Percentiles rank a stretch among this genome's conserved stretches.
Evolutionary conservation across 2,329 filamentous ascomycete species (phyloP).

Genomic region (Verruconis gallopava): DNA sequence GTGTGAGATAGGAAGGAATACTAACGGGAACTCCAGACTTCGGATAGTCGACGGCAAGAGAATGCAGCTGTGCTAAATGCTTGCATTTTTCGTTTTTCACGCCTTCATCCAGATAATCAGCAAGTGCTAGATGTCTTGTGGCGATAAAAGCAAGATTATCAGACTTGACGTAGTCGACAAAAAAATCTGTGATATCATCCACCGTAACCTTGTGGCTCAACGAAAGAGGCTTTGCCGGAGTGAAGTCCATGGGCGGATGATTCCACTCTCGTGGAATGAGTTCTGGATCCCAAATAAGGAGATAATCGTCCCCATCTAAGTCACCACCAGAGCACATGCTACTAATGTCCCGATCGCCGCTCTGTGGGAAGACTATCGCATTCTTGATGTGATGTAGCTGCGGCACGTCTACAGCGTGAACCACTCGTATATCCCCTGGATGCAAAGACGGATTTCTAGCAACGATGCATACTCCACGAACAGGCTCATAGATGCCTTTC

Average conservation of each 20-base stretch:
- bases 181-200: conserved; percentile 68
- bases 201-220: conserved; percentile 53
- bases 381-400: conserved; percentile 66
- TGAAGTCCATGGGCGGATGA: conserved; percentile 64
- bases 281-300: conserved; percentile 77
- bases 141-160: conserved; percentile 72
- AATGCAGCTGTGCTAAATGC: conserved; percentile 67
- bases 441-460: conserved; percentile 91
- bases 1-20: conserved; percentile 48
- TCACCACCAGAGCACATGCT: conserved; percentile 96
- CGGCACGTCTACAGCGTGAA: conserved; percentile 65
- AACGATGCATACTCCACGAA: conserved; percentile 68
- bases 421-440: conserved; percentile 80
- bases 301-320: conserved; percentile 89
- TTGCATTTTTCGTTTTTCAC: conserved; percentile 60
- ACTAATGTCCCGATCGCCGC: conserved; percentile 69
- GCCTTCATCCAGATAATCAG: conserved; percentile 50
- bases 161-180: conserved; percentile 86
- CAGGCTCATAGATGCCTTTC: conserved; percentile 44
- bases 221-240: conserved; percentile 41
- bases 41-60: conserved; percentile 82
- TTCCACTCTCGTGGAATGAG: conserved; percentile 62
- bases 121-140: conserved; percentile 63
- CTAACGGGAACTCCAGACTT: conserved; percentile 73
- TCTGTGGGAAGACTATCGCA: conserved; percentile 76